Evolutionary conservation across 768 basidiomycete genomes (phyloP), one percentile per base, ranked within the genome.

Genomic region (Suillus variegatus): DNA sequence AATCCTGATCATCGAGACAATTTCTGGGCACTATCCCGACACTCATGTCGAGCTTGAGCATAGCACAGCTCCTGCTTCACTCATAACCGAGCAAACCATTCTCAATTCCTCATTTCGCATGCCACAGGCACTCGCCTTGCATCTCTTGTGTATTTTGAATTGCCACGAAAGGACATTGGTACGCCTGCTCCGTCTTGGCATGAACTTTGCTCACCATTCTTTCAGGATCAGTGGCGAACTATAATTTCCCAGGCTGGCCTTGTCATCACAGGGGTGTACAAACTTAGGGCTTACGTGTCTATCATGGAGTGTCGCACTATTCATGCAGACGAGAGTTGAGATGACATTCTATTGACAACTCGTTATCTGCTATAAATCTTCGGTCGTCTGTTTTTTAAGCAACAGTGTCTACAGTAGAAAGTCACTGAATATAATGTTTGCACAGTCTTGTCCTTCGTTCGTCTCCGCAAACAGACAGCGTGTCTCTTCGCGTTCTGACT

Each of bases 1-100:
- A n/a, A 63, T 63, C 47, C 52, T 63, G 28, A 57, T 63, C 44
- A 63, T 63, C 12, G 62, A 63, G 40, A 54, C 36, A 35, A 22
- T 63, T 25, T 32, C 47, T 28, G 52, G 47, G 18, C 36, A 49
- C 36, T 40, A 12, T 57, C 56, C 56, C 14, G 22, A 40, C 14
- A 38, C 38, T 57, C 56, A 25, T 3, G 8, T 25, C 22, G 22
- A 57, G 56, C 22, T 57, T 40, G 56, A 38, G 40, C 14, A 61
- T 28, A 16, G 25, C 22, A 57, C 36, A 16, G 1, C 36, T 16
- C 9, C 49, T 32, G n/a, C n/a, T 35, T 54, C 61, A 2, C 28
- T 56, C 38, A 4, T 40, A 38, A 28, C 13, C 25, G 52, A 52
- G 20, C 51, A 49, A 41, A 18, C n/a, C 1, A 14, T 52, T 14